A percentile compares a stretch with the other conserved stretches of the same genome.
These are phyloP conservation scores for Cicer judaicum DNA, from an alignment of 306 rosid genomes.

Conservation along the genomic window DNA sequence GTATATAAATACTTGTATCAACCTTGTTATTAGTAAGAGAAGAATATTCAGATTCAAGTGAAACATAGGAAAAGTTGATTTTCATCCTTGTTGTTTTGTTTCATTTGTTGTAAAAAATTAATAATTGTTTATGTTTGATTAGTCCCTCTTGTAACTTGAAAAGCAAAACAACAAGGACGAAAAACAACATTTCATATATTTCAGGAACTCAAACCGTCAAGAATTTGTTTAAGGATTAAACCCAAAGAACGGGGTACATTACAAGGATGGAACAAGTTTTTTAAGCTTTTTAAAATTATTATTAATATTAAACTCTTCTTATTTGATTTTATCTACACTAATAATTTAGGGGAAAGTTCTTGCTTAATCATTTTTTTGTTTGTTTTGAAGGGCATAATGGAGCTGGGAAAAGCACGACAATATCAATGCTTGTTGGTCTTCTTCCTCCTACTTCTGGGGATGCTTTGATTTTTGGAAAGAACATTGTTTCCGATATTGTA, in stretches of 20 bases:
- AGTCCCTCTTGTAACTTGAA: neutral
- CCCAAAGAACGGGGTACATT: neutral
- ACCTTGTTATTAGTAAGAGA: no score
- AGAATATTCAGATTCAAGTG: neutral
- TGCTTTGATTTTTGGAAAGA: conserved; percentile 90
- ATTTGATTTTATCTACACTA: conserved; percentile 22
- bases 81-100: neutral
- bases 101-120: neutral
- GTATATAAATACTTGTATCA: no score
- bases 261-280: neutral
- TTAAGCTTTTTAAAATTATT: conserved; percentile 2
- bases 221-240: neutral
- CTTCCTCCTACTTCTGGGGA: conserved; percentile 93
- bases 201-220: neutral
- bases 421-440: conserved; percentile 97
- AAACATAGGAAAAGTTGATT: neutral
- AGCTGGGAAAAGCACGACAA: conserved; percentile 97
- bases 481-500: conserved; percentile 78
- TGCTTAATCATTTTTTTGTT: conserved; percentile 38
- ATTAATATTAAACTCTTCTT: neutral
- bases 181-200: neutral
- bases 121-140: neutral
- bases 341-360: neutral
- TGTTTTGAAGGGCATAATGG: conserved; percentile 85
- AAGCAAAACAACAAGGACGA: neutral